phyloP scores from a whole-genome alignment of 352 stramenopile genomes.

The Pelagophyceae sp. region DNA sequence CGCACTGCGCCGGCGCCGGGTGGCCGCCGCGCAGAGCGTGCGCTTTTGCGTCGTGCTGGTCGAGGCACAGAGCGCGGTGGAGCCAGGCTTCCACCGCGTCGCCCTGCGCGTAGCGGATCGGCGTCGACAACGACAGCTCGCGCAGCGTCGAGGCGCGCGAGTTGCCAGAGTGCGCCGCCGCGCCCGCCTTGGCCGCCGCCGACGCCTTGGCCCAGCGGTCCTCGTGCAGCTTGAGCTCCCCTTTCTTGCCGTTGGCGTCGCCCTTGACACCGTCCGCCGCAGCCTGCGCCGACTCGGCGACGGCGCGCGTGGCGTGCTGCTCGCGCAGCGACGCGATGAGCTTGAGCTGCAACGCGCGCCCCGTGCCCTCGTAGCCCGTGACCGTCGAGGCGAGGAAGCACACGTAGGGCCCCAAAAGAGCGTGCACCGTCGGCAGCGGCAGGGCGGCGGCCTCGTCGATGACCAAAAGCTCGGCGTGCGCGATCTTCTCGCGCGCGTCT shows the following conservation, averaged over 20 bases:
- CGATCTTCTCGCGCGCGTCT: slow-evolving; percentile 86
- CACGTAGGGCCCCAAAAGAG: slow-evolving; percentile 86
- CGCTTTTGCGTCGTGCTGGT: slow-evolving; percentile 47
- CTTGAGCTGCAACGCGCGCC: slow-evolving; percentile 94
- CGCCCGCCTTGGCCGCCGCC: slow-evolving; percentile 59
- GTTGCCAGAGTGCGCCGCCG: background rate
- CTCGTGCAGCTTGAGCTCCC: slow-evolving; percentile 90
- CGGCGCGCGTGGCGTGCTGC: slow-evolving; percentile 62
- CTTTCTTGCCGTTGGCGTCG: slow-evolving; percentile 81
- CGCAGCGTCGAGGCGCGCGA: slow-evolving; percentile 52
- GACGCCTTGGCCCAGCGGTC: slow-evolving; percentile 81
- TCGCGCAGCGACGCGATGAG: slow-evolving; percentile 94
- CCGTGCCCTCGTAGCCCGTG: slow-evolving; percentile 99
- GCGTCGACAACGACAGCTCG: slow-evolving; percentile 89
- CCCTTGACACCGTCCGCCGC: slow-evolving; percentile 57
- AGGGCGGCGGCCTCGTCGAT: slow-evolving; percentile 99
- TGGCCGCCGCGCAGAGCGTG: slow-evolving; percentile 79
- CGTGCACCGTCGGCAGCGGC: slow-evolving; percentile 92
- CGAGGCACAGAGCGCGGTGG: slow-evolving; percentile 91
- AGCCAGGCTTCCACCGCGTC: slow-evolving; percentile 96
- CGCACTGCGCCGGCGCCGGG: slow-evolving; percentile 86
- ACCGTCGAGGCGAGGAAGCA: slow-evolving; percentile 98
- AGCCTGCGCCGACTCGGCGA: slow-evolving; percentile 40
- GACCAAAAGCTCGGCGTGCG: slow-evolving; percentile 90
- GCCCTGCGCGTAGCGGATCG: slow-evolving; percentile 89